Percentiles rank a stretch among this genome's conserved stretches.
Evolutionary conservation across 768 basidiomycete species (phyloP).

Genomic region (Russula dissimulans): DNA sequence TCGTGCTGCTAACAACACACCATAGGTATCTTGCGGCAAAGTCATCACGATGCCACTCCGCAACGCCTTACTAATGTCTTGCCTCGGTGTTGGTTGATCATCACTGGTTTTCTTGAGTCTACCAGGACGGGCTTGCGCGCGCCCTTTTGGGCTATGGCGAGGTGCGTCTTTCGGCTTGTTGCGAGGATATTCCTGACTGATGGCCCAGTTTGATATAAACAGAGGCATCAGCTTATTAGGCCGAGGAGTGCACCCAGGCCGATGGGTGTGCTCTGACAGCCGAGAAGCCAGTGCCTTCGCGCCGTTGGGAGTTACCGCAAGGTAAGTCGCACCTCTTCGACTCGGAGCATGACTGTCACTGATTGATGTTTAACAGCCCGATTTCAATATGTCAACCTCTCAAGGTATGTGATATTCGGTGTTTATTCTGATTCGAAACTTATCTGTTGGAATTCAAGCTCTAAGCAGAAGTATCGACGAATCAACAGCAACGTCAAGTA

Average conservation of each 20-base stretch:
- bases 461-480: too few species aligned
- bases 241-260: neutral
- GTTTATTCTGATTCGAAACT: too few species aligned
- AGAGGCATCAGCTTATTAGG: neutral
- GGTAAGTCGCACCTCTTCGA: neutral
- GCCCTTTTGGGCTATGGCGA: neutral
- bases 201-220: neutral
- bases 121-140: too few species aligned
- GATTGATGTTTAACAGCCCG: neutral
- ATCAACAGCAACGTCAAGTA: too few species aligned
- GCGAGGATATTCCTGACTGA: neutral
- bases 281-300: neutral
- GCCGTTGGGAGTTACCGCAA: neutral
- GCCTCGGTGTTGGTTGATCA: neutral
- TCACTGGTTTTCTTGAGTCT: neutral
- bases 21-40: neutral
- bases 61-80: neutral
- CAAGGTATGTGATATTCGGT: too few species aligned
- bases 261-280: neutral
- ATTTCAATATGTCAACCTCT: neutral
- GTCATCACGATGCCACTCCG: neutral
- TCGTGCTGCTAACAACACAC: neutral
- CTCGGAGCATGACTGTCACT: neutral
- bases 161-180: neutral
- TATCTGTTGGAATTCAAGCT: too few species aligned